Base-by-base conservation (phyloP, 2,329 filamentous ascomycete species). In the Pyricularia pennisetigena region DNA sequence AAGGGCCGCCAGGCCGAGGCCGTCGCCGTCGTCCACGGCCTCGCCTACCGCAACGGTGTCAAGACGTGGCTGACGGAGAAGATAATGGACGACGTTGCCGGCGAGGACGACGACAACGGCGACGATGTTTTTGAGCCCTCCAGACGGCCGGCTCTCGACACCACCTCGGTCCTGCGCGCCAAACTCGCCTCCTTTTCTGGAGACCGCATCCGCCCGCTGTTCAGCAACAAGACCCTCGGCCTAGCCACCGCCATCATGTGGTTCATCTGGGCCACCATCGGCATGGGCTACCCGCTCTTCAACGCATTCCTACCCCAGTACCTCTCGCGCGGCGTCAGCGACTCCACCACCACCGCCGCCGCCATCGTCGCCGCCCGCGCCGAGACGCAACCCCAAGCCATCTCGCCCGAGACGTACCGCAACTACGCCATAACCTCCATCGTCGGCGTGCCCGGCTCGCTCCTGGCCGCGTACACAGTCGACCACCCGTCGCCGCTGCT, bases 301-400 rank as follows among this genome's bases (percentile, higher is more conserved):
- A 95, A 95, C 77, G 90, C 91, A 67, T 96, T 96, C 79, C 83
- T 97, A n/a, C 93, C 93, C 0, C 91, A 95, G 72, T 95, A 95
- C 74, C 86, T 96, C 69, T 86, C 88, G 28, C 85, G 87, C 68
- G 84, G 86, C 29, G 78, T 78, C 65, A 71, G 72, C 5, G 49
- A 29, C 26, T 16, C 10, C 29, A 35, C 24, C n/a, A 29, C 4
- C 20, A 9, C 4, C 28, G 8, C 76, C 66, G 76, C 79, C 41
- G 81, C 71, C 23, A 69, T 72, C 41, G 71, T 70, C 12, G 74
- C 76, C 65, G 76, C 79, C 41, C 81, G 71, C 23, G 68, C 70
- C 14, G 75, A 71, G 24, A 71, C 72, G 3, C 71, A 72, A 70
- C 35, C 73, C 7, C 29, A 24, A 20, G 24, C 66, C 54, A 80